A percentile compares a stretch with the other conserved stretches of the same genome.
phyloP scores from a whole-genome alignment of 192 early-diverging fungal genomes.

The Endogone sp. region DNA sequence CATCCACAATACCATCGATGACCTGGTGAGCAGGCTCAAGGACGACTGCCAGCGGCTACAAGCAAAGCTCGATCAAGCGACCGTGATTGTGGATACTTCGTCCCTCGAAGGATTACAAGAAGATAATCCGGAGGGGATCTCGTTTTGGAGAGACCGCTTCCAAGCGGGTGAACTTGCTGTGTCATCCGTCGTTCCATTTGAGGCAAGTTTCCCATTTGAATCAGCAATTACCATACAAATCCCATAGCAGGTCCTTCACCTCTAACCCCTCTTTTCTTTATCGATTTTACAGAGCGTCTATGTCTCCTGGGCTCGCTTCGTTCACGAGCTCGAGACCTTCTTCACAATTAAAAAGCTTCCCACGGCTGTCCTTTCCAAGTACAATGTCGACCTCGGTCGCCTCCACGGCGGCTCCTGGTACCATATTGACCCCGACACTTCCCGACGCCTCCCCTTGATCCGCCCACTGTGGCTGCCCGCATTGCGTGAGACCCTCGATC shows the following conservation, averaged over 20 bases:
- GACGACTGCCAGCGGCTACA: slow-evolving; percentile 6
- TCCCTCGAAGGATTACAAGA: neutral
- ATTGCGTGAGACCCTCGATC: slow-evolving; percentile 7
- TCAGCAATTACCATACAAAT: neutral
- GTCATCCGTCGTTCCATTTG: slow-evolving; percentile 8
- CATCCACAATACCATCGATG: slow-evolving; percentile 6
- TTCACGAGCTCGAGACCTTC: slow-evolving; percentile 4
- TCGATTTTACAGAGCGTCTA: slow-evolving; percentile 3
- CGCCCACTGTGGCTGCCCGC: slow-evolving; percentile 10
- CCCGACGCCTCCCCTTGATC: neutral
- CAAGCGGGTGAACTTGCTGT: neutral
- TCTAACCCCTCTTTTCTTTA: too few relatives aligned
- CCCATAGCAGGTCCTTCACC: too few relatives aligned
- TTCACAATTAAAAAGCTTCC: slow-evolving; percentile 12
- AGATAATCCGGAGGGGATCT: slow-evolving; percentile 11
- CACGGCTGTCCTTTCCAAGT: neutral
- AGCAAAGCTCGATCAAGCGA: slow-evolving; percentile 12
- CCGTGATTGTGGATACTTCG: neutral
- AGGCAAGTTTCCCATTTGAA: neutral
- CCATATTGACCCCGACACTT: neutral
- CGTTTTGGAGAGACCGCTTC: slow-evolving; percentile 10
- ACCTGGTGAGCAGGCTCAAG: slow-evolving; percentile 7
- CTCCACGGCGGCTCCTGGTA: slow-evolving; percentile 3
- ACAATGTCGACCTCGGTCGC: neutral
- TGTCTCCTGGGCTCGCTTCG: slow-evolving; percentile 15